Percentiles rank a stretch among this genome's conserved stretches.
phyloP scores from a whole-genome alignment of 2,329 filamentous ascomycete species.

The Fusarium phyllophilum region DNA sequence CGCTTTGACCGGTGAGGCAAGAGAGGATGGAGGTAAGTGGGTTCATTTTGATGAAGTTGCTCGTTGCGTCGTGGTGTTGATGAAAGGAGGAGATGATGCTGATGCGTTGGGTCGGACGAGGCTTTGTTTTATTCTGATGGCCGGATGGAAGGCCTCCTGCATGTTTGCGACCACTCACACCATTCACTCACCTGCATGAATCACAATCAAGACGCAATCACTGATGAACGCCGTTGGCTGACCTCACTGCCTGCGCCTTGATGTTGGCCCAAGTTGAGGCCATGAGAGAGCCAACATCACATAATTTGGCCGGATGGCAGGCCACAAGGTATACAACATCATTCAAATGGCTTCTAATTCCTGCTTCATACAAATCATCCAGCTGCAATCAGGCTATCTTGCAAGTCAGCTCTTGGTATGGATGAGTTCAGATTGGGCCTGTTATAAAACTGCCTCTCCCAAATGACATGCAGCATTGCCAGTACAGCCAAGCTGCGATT shows the following conservation, averaged over 20 bases:
- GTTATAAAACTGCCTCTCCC: no score
- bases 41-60: background rate
- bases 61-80: fast-evolving
- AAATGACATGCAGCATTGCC: no score
- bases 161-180: background rate
- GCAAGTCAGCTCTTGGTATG: fast-evolving
- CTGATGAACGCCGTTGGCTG: background rate
- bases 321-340: background rate
- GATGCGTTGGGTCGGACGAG: background rate
- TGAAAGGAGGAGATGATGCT: no score
- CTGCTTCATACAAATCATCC: fast-evolving
- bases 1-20: background rate
- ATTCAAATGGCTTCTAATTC: fast-evolving
- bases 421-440: background rate
- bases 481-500: background rate
- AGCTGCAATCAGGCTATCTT: fast-evolving
- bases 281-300: background rate
- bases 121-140: background rate
- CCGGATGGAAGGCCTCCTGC: background rate
- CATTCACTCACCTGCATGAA: background rate
- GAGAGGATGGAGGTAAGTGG: background rate
- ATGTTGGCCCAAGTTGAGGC: background rate
- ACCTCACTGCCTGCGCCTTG: background rate
- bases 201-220: fast-evolving
- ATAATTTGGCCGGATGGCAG: fast-evolving